Base-by-base conservation (phyloP, 345 rosid genomes). In the Rhodamnia argentea region DNA sequence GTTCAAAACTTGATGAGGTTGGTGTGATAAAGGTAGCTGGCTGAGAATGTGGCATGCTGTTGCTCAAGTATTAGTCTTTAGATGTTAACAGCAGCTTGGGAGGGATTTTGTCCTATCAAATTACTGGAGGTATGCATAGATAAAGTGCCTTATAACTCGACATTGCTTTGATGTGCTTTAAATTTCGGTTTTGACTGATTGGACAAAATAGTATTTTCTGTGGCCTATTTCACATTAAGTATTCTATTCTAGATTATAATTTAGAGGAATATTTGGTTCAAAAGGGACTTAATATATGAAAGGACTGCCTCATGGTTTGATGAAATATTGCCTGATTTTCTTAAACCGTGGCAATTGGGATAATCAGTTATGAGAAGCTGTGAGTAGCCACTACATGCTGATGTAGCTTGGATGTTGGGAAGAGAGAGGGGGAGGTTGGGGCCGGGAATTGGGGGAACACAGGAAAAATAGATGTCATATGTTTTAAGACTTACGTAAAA, bases 21-120 rank as follows among this genome's bases (percentile, higher is more conserved):
- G 98, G 99, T 86, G 98, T 92, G 58, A 92, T 95, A 89, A 94
- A 92, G 91, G 98, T 95, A 89, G 95, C 93, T 83, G 98, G 99
- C 93, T 96, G 92, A 92, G 89, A 70, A 70, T 70, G 47, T 18
- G 78, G 78, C 24, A 37, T 70, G 78, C 78, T 32, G 78, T 70
- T 0, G 4, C 47, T 70, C 78, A 70, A 70, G 47, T 70, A 37
- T 70, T 70, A 37, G 78, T 70, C 26, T 70, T 83, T 91, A 86
- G 92, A 90, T 92, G 87, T 89, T 86, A 75, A 88, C 88, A 85
- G 90, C 88, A 89, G 86, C 89, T 90, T 93, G 93, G 94, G 89
- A 88, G 91, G 90, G 86, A 84, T 90, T 88, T 92, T 91, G 78
- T 84, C 78, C 85, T 84, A 89, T 90, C 93, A 83, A 90, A 74